Base-by-base conservation (phyloP, 2,329 filamentous ascomycete genomes). In the Aspergillus sp. region DNA sequence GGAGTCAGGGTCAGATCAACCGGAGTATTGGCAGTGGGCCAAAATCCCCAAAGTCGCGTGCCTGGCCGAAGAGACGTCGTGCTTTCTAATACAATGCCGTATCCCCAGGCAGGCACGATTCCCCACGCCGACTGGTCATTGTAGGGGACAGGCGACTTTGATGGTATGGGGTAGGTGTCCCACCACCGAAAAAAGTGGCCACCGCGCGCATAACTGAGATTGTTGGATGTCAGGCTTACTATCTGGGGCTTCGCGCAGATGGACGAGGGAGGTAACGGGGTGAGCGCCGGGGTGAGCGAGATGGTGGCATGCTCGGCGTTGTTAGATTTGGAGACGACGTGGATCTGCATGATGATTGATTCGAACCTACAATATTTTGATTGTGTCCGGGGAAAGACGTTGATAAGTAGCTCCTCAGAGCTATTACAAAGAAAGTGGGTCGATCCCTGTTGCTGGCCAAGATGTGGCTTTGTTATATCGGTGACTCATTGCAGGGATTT, bases 81-180 rank as follows among this genome's bases (percentile, higher is more conserved):
- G 36, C 76, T 79, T 6, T 78, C 76, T 3, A 78, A 49, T 16
- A 82, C 75, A 49, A 71, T 67, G 11, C 73, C 80, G 58, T 78
- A 82, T 0, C 81, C 81, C 80, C 81, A 84, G 20, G 74, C 77
- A 42, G 77, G 75, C 29, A 78, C 77, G 60, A 80, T 77, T 10
- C 78, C 80, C 69, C 79, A 82, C n/a, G 67, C 63, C 2, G 65
- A 39, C 14, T 58, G 49, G 63, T 82, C 72, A 65, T 75, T 73
- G 53, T 64, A 67, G 4, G 62, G 63, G 2, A 52, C n/a, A 9
- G 65, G 59, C 1, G 74, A 70, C 20, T 63, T 65, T 0, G 62
- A 12, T 0, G 79, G 80, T 0, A 79, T 69, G 0, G 76, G 80
- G 65, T 80, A 81, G 11, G 76, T 71, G 54, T 77, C 71, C 79